Conservation (phyloP, 164 flowering plant genomes). For the Litsea cubeba region DNA sequence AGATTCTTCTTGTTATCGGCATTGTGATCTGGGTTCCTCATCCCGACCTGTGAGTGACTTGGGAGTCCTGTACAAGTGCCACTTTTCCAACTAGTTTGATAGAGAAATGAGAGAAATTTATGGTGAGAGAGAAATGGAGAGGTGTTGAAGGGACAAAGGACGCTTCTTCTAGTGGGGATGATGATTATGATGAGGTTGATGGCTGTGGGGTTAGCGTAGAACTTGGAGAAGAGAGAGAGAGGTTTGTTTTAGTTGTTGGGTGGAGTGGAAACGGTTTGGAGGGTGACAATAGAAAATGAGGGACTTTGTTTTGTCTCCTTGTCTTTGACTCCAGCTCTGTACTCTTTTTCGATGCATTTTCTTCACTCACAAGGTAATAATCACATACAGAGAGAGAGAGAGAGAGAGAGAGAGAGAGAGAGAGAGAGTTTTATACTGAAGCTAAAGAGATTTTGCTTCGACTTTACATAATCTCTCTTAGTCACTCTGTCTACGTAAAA, state of each 20-base stretch:
- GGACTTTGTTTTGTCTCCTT: conserved; percentile 43
- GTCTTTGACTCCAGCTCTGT: conserved; percentile 48
- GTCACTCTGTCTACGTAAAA: not conserved
- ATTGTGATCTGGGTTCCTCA: conserved; percentile 44
- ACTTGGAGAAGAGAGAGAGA: conserved; percentile 11
- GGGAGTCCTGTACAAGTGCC: not conserved
- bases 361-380: conserved; percentile 68
- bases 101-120: not conserved
- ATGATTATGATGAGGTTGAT: not conserved
- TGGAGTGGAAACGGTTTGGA: conserved; percentile 62
- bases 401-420: conserved; percentile 24
- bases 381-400: conserved; percentile 14
- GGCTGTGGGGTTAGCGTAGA: conserved; percentile 1
- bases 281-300: conserved; percentile 39
- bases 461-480: not conserved
- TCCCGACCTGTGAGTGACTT: not conserved
- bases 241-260: conserved; percentile 7
- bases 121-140: not conserved
- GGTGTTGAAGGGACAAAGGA: not conserved
- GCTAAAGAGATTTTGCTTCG: not conserved
- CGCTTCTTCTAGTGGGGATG: conserved; percentile 9
- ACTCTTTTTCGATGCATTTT: conserved; percentile 42
- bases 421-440: not conserved
- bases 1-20: conserved; percentile 18
- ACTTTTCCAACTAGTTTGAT: conserved; percentile 5